These are phyloP conservation scores for Coemansia guatemalensis DNA, from an alignment of 192 early-diverging fungal genomes.

Conservation along the genomic window DNA sequence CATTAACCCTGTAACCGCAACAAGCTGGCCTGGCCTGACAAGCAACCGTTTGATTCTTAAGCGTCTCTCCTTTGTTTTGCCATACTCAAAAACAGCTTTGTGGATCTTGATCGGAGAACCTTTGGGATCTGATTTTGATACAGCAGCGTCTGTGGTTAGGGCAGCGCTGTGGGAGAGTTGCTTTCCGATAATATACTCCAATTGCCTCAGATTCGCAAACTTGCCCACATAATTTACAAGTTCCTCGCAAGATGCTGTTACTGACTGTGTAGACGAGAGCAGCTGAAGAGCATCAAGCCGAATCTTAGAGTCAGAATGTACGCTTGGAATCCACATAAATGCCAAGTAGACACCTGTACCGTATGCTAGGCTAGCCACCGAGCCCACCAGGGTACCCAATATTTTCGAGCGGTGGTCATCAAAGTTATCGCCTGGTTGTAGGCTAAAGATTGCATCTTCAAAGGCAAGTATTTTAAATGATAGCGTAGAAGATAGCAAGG, in stretches of 20 bases:
- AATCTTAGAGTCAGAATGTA: not conserved
- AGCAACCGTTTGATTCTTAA: constrained; percentile 3
- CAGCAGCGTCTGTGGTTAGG: not conserved
- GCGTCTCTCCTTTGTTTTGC: not conserved
- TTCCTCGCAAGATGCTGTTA: constrained; percentile 8
- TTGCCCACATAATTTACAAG: constrained; percentile 10
- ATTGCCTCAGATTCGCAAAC: constrained; percentile 10
- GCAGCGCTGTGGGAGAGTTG: not conserved
- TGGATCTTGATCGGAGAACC: constrained; percentile 5
- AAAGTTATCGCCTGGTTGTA: constrained; percentile 13
- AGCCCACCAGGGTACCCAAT: constrained; percentile 6
- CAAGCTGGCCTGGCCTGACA: constrained; percentile 52
- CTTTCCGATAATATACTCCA: constrained; percentile 9
- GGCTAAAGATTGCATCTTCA: constrained; percentile 17
- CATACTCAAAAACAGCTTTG: constrained; percentile 7
- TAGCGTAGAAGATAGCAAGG: constrained; percentile 18
- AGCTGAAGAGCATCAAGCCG: constrained; percentile 3
- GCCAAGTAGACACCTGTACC: constrained; percentile 15
- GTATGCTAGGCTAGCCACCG: constrained; percentile 9
- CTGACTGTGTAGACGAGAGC: constrained; percentile 7
- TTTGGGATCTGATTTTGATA: not conserved
- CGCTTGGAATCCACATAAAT: not conserved
- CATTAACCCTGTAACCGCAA: constrained; percentile 76
- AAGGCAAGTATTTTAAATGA: constrained; percentile 29
- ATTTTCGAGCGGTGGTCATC: constrained; percentile 12